Evolutionary conservation across 441 rosid species (phyloP), one percentile per base, ranked within the genome.

Genomic region (Isatis lusitanica): DNA sequence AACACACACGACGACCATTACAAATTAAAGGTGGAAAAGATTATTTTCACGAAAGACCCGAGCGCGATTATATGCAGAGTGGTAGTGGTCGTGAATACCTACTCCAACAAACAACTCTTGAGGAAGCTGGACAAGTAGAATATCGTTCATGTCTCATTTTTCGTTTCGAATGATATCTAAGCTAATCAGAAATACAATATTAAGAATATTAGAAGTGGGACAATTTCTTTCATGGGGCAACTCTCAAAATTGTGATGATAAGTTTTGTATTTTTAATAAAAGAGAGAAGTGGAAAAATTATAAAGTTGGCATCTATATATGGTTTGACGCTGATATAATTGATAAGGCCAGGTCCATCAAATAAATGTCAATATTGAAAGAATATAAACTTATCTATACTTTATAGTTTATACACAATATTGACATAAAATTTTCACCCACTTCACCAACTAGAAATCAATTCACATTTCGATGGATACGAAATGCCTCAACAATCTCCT

Each of bases 391-490:
- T 57, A 1, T 50, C 3, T 30, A n/a, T 26, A 16, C 1, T 24
- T 35, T 16, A 39, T 36, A 15, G 1, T 44, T 58, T 21, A 50
- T 59, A 66, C 17, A 30, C 43, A 28, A 3, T 21, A 21, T 21
- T 44, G 46, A 43, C 40, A 74, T 59, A 50, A 15, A 68, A 16
- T 4, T 33, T 61, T 68, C 78, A 61, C 78, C 78, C 74, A 68
- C 74, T 74, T 68, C 69, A 74, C 78, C 78, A 68, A 61, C 78
- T n/a, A 11, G 56, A 74, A 68, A 61, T 58, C 67, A 31, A 30
- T 30, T 43, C 46, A 66, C 67, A 74, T 59, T 66, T 59, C 36
- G 47, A 31, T 57, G 35, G n/a, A n/a, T 31, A 40, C 7, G 33
- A 43, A 47, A 59, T 67, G 62, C 21, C 68, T 59, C 68, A 67